phyloP scores from a whole-genome alignment of 2,329 filamentous ascomycete species.

The Fusarium solani-melongenae region DNA sequence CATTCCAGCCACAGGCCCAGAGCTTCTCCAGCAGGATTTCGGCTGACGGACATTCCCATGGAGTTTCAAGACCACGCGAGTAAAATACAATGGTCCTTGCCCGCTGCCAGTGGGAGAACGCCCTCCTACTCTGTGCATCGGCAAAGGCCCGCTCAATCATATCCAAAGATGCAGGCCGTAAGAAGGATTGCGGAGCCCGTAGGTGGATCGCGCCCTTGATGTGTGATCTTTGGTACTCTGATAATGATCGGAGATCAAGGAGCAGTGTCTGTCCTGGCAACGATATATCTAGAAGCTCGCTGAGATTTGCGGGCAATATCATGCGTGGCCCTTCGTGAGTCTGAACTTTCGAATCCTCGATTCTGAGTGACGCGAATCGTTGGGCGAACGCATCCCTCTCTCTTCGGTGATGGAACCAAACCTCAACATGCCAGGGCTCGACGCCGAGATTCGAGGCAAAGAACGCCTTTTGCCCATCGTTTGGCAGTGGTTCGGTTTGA shows the following conservation, averaged over 20 bases:
- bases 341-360: constrained; percentile 50
- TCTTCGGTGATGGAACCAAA: constrained; percentile 67
- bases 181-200: constrained; percentile 60
- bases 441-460: constrained; percentile 66
- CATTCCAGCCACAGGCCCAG: constrained; percentile 59
- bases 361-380: constrained; percentile 57
- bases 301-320: constrained; percentile 64
- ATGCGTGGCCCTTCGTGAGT: constrained; percentile 53
- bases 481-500: constrained; percentile 58
- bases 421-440: constrained; percentile 61
- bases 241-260: constrained; percentile 61
- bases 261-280: constrained; percentile 58
- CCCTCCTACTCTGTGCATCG: constrained; percentile 59
- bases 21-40: constrained; percentile 59
- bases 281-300: constrained; percentile 62
- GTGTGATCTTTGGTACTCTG: constrained; percentile 62
- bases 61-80: constrained; percentile 59
- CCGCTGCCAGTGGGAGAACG: constrained; percentile 59
- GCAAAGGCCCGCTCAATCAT: constrained; percentile 62
- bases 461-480: constrained; percentile 62
- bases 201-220: constrained; percentile 64
- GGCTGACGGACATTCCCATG: constrained; percentile 63
- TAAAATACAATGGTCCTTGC: constrained; percentile 65
- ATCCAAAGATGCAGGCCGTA: constrained; percentile 60
- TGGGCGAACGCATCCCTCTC: constrained; percentile 59